phyloP scores from a whole-genome alignment of 2,329 filamentous ascomycete species.

The Geosmithia flava region DNA sequence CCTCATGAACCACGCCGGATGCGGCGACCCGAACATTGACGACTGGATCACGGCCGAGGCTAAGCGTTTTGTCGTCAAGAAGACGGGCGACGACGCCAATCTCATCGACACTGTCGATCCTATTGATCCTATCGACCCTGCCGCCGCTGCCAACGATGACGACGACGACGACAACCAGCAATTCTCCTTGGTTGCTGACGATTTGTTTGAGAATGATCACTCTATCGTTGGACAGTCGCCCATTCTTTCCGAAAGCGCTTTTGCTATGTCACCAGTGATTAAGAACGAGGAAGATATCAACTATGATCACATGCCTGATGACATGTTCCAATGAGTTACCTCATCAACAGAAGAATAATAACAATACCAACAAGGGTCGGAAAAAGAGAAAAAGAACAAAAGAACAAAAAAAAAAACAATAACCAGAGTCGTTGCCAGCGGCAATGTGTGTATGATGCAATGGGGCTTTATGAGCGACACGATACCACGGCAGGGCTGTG shows the following conservation, averaged over 20 bases:
- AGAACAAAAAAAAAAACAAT: conserved; percentile 1
- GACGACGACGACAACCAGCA: no score
- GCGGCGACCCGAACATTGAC: conserved; percentile 39
- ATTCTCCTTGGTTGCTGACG: no score
- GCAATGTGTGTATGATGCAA: neutral
- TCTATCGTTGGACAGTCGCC: conserved; percentile 1
- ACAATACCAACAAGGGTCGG: no score
- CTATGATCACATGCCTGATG: conserved; percentile 24
- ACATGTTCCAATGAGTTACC: conserved; percentile 11
- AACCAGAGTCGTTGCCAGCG: neutral
- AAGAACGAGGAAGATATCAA: conserved; percentile 12
- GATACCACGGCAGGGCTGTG: neutral
- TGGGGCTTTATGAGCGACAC: neutral
- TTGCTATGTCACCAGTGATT: conserved; percentile 1
- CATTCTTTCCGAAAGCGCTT: conserved; percentile 3
- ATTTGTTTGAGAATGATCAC: neutral
- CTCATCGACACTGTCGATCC: no score
- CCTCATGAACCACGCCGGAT: conserved; percentile 38
- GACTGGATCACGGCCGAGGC: conserved; percentile 41
- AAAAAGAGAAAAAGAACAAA: no score
- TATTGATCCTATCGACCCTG: no score
- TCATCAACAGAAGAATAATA: no score
- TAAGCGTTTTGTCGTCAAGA: conserved; percentile 30
- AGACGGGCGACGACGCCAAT: conserved; percentile 4
- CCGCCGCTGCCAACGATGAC: no score